These are phyloP conservation scores for Daldinia bambusicola DNA, from an alignment of 495 filamentous ascomycete genomes.

Conservation along the genomic window DNA sequence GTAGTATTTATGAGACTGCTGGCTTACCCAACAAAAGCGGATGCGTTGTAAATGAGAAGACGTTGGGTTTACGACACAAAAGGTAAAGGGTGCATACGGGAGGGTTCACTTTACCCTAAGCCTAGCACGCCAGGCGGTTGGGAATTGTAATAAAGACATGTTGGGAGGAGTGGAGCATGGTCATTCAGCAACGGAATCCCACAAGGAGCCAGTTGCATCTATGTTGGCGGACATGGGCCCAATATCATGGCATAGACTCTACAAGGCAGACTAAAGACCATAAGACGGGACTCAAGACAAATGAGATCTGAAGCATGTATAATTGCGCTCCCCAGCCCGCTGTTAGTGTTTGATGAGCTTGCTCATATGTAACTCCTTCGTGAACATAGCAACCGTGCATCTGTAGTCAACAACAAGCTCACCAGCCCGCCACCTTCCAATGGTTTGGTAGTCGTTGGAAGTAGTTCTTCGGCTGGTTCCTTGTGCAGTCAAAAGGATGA, in stretches of 20 bases:
- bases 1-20: slow-evolving; percentile 35
- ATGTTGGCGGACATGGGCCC: slow-evolving; percentile 29
- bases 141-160: slow-evolving; percentile 28
- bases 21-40: slow-evolving; percentile 27
- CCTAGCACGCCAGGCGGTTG: slow-evolving; percentile 14
- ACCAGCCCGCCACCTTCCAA: not conserved
- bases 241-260: slow-evolving; percentile 44
- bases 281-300: slow-evolving; percentile 29
- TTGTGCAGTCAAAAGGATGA: no score
- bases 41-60: slow-evolving; percentile 39
- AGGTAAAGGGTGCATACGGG: slow-evolving; percentile 36
- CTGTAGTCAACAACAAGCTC: not conserved
- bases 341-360: not conserved
- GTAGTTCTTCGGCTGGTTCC: no score
- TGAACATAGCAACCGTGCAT: not conserved
- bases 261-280: slow-evolving; percentile 37
- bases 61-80: slow-evolving; percentile 42
- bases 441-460: no score
- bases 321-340: not conserved
- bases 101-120: slow-evolving; percentile 30
- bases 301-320: slow-evolving; percentile 40
- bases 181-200: slow-evolving; percentile 35
- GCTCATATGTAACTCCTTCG: not conserved
- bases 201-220: slow-evolving; percentile 27
- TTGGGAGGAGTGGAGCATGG: slow-evolving; percentile 30